Base-by-base conservation (phyloP, 2,329 filamentous ascomycete species). In the Verticillium nonalfalfae region DNA sequence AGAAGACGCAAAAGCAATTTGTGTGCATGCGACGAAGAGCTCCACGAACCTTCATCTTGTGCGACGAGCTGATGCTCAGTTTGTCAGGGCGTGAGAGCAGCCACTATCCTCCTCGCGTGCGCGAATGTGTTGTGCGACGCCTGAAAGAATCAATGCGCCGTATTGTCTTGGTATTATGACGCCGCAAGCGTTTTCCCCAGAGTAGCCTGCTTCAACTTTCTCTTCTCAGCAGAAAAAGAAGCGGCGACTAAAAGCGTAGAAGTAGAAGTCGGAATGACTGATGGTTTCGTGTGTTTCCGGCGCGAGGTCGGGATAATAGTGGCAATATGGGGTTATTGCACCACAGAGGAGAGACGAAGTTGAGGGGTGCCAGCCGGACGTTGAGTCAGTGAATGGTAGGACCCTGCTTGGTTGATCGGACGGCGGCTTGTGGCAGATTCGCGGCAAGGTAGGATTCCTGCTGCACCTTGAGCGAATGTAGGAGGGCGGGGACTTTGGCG, bases 11-110 rank as follows among this genome's bases (percentile, higher is more conserved):
- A 60, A 56, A 57, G 45, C 33, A 56, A 45, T 15, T n/a, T 26
- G 31, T 15, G 52, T 55, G 50, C 50, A 7, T 31, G 39, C 54
- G 21, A 45, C 15, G 34, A 52, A 26, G 14, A 35, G 58, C 55
- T 57, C 59, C 58, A 65, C 64, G 58, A 63, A 65, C 64, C 64
- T 65, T 65, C 64, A 65, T 65, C 59, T 65, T 59, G 64, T 65
- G 61, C 58, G 40, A 65, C 64, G 33, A 56, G 33, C 26, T 56
- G 34, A 56, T 52, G 45, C 45, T 52, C 45, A 21, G 45, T 52
- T n/a, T 52, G 45, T 40, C 4, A 14, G 39, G 13, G 39, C n/a
- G 14, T 40, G 14, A 10, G 45, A 45, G 39, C 6, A 4, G 9
- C 18, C 45, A 21, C 45, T 52, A n/a, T 52, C 45, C 45, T 52